These are phyloP conservation scores for Pleurotus eryngii DNA, from an alignment of 768 basidiomycete genomes.

Conservation along the genomic window DNA sequence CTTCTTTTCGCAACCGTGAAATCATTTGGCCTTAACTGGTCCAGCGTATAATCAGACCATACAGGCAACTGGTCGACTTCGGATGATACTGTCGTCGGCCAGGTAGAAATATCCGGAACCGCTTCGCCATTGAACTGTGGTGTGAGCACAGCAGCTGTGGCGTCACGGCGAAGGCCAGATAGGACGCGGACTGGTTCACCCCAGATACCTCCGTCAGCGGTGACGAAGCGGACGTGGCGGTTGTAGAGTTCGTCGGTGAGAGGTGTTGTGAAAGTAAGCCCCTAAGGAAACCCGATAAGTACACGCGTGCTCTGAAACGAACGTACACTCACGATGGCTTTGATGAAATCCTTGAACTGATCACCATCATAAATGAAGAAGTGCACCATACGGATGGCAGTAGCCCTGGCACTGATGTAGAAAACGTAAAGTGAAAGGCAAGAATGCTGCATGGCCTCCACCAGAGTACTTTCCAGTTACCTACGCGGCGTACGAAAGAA, in stretches of 20 bases:
- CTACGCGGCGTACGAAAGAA: constrained; percentile 10
- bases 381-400: constrained; percentile 28
- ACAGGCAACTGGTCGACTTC: constrained; percentile 29
- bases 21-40: constrained; percentile 28
- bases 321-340: constrained; percentile 23
- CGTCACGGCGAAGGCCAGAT: constrained; percentile 34
- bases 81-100: constrained; percentile 31
- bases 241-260: constrained; percentile 32
- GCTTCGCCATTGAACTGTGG: constrained; percentile 33
- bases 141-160: constrained; percentile 31
- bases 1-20: constrained; percentile 31
- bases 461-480: constrained; percentile 33
- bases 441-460: constrained; percentile 27
- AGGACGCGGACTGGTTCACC: constrained; percentile 34
- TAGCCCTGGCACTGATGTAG: constrained; percentile 31
- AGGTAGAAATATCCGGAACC: constrained; percentile 30
- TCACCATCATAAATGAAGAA: constrained; percentile 38
- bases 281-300: constrained; percentile 13
- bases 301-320: background rate
- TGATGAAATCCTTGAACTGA: constrained; percentile 35
- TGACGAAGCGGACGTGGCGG: constrained; percentile 32
- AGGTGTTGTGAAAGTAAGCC: constrained; percentile 30
- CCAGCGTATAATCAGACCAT: constrained; percentile 34
- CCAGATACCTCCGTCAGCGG: constrained; percentile 30
- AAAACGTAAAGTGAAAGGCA: constrained; percentile 35